Evolutionary conservation across 306 rosid species (phyloP).

Genomic region (Macrotyloma uniflorum): DNA sequence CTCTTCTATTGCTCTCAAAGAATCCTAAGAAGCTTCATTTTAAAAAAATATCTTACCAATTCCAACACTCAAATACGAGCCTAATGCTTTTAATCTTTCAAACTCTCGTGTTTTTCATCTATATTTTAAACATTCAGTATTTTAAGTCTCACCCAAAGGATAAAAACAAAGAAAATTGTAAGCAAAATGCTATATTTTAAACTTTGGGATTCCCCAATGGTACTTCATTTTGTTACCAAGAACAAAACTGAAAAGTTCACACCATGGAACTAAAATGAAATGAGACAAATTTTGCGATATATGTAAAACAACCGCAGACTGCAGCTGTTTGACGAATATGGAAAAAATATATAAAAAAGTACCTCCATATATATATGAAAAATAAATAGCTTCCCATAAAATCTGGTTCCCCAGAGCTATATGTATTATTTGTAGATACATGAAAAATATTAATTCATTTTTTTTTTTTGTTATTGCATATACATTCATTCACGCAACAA

Average conservation of each 20-base stretch:
- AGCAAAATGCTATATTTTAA: neutral
- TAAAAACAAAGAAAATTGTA: neutral
- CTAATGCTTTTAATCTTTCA: neutral
- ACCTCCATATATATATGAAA: neutral
- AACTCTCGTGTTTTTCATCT: neutral
- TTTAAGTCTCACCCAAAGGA: neutral
- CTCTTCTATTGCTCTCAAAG: constrained; percentile 3
- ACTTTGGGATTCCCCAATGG: neutral
- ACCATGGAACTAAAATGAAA: neutral
- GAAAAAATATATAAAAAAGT: too few relatives aligned
- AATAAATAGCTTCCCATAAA: neutral
- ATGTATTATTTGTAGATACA: neutral
- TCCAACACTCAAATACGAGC: too few relatives aligned
- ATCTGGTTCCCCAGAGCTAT: neutral
- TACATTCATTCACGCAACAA: neutral
- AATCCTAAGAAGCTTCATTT: constrained; percentile 35
- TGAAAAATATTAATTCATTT: neutral
- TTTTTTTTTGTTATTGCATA: too few relatives aligned
- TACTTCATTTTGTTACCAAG: neutral
- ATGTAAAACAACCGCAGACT: neutral
- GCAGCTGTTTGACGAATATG: neutral
- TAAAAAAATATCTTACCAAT: constrained; percentile 18
- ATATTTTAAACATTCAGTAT: neutral
- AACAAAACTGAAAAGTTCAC: neutral
- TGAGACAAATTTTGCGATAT: neutral